These are phyloP conservation scores for Picea sitchensis DNA, from an alignment of 75 land plant genomes.

Conservation along the genomic window DNA sequence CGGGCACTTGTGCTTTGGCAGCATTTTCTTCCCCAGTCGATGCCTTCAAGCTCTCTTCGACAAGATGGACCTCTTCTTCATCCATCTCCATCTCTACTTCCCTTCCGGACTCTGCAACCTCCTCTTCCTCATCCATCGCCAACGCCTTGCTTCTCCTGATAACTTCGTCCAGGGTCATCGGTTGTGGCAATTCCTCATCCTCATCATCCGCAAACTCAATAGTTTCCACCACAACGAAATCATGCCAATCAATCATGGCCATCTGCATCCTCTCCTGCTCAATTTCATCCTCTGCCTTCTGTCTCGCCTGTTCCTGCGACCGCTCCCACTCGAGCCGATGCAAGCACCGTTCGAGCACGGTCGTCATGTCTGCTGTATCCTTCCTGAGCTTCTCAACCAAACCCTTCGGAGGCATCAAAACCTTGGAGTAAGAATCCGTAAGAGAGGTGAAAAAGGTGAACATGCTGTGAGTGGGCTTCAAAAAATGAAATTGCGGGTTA, in stretches of 20 bases:
- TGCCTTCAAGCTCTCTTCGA: conserved; percentile 87
- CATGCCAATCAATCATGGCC: conserved; percentile 99
- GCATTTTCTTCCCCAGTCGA: conserved; percentile 46
- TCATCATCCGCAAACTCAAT: conserved; percentile 99
- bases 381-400: conserved; percentile 73
- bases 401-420: conserved; percentile 83
- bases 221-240: conserved; percentile 95
- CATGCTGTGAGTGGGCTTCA: conserved; percentile 96
- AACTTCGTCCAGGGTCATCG: conserved; percentile 97
- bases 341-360: conserved; percentile 85
- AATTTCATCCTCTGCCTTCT: conserved; percentile 95
- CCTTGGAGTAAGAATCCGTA: conserved; percentile 91
- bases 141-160: conserved; percentile 82
- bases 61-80: conserved; percentile 94
- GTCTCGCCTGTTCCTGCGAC: conserved; percentile 97
- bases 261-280: conserved; percentile 94
- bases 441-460: conserved; percentile 81
- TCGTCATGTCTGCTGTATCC: conserved; percentile 58
- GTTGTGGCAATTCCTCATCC: conserved; percentile 88
- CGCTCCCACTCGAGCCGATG: conserved; percentile 93
- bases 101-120: conserved; percentile 58
- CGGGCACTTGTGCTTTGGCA: conserved; percentile 27
- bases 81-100: conserved; percentile 83
- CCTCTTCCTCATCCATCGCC: conserved; percentile 48
- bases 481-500: conserved; percentile 75